These are phyloP conservation scores for Xylaria sp. DNA, from an alignment of 2,329 filamentous ascomycete species.

Conservation along the genomic window DNA sequence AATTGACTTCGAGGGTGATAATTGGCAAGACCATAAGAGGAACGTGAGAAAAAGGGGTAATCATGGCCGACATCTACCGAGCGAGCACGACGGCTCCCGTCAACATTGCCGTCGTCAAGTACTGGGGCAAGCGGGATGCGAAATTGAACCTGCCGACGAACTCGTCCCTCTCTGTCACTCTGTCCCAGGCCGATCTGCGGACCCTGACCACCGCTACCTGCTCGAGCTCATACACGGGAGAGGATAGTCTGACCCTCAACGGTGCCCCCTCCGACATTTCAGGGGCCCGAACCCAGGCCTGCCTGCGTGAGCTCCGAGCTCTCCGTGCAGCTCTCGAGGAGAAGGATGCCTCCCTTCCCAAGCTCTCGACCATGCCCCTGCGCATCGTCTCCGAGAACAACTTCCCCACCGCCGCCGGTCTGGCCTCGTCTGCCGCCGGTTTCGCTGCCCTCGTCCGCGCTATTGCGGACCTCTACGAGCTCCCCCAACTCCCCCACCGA, in stretches of 20 bases:
- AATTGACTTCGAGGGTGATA: not conserved
- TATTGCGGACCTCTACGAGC: conserved; percentile 85
- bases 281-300: conserved; percentile 87
- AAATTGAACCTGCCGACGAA: conserved; percentile 96
- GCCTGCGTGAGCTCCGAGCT: conserved; percentile 77
- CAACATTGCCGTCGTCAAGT: conserved; percentile 98
- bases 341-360: conserved; percentile 67
- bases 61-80: conserved; percentile 64
- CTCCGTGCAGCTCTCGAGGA: conserved; percentile 73
- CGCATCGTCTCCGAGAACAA: conserved; percentile 95
- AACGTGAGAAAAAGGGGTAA: not conserved
- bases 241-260: conserved; percentile 77
- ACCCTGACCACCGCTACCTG: conserved; percentile 95
- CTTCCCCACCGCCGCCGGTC: conserved; percentile 93
- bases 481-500: conserved; percentile 76
- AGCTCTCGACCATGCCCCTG: conserved; percentile 70
- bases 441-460: conserved; percentile 72
- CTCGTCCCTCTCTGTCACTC: conserved; percentile 92
- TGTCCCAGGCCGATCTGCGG: conserved; percentile 87
- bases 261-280: conserved; percentile 76
- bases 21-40: not conserved
- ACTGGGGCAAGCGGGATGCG: conserved; percentile 96
- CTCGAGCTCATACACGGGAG: conserved; percentile 62
- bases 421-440: conserved; percentile 66
- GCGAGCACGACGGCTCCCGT: conserved; percentile 95